Evolutionary conservation across 345 rosid species (phyloP).

Genomic region (Eucalyptus erythrocorys): DNA sequence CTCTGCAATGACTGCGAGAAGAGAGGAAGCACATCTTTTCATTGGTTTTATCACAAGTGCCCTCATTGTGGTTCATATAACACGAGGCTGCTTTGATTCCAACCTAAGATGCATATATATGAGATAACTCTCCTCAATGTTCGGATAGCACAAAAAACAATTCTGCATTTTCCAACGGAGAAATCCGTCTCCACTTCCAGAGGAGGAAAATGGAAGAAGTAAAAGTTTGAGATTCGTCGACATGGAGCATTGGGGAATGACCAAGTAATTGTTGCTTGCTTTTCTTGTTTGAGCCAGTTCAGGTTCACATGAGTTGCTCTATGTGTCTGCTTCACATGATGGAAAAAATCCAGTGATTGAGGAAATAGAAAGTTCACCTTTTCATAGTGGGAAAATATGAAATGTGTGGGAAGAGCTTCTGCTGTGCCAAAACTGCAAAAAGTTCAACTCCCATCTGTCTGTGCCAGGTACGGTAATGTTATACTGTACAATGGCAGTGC

Average conservation of each 20-base stretch:
- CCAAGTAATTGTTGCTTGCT: not conserved
- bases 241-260: not conserved
- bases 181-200: not conserved
- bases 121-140: not conserved
- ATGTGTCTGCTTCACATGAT: not conserved
- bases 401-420: not conserved
- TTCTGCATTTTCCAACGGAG: not conserved
- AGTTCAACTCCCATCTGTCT: not conserved
- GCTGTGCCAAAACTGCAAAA: not conserved
- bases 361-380: not conserved
- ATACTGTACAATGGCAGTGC: not conserved
- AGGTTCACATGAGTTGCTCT: not conserved
- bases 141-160: not conserved
- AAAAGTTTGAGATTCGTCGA: not conserved
- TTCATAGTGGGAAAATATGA: not conserved
- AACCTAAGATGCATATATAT: not conserved
- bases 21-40: conserved; percentile 8
- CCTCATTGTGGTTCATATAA: conserved; percentile 1
- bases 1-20: conserved; percentile 16
- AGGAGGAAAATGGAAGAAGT: not conserved
- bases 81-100: conserved; percentile 1
- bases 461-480: not conserved
- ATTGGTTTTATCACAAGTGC: conserved; percentile 13
- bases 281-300: not conserved
- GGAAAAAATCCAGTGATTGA: not conserved